phyloP scores from a whole-genome alignment of 2,329 filamentous ascomycete species.

The Trichoderma sp. region DNA sequence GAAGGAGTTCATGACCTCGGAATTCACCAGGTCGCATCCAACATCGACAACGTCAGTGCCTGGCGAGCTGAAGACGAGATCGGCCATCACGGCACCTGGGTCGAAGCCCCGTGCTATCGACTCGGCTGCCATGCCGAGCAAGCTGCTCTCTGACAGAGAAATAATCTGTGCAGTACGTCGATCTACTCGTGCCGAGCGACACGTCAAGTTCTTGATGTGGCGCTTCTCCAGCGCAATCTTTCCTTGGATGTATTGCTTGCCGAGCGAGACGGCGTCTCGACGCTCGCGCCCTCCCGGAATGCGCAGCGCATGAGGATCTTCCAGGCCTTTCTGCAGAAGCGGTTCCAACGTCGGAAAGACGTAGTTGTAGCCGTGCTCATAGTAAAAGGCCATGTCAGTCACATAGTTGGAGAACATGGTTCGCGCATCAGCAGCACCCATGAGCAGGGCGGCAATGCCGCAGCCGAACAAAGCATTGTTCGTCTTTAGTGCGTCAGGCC shows the following conservation, averaged over 20 bases:
- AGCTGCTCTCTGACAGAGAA: conserved; percentile 29
- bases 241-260: conserved; percentile 28
- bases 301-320: conserved; percentile 26
- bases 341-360: conserved; percentile 28
- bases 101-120: conserved; percentile 29
- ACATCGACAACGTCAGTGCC: conserved; percentile 31
- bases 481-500: conserved; percentile 28
- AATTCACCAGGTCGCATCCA: conserved; percentile 30
- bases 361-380: conserved; percentile 31
- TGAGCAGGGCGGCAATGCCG: conserved; percentile 28
- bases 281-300: conserved; percentile 28
- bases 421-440: conserved; percentile 27
- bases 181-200: conserved; percentile 25
- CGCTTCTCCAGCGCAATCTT: conserved; percentile 28
- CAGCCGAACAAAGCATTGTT: conserved; percentile 31
- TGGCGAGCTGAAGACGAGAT: conserved; percentile 30
- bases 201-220: conserved; percentile 20
- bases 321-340: conserved; percentile 26
- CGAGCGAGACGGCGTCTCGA: conserved; percentile 26
- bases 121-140: conserved; percentile 30
- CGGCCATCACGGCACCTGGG: conserved; percentile 28
- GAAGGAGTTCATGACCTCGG: conserved; percentile 31
- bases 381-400: conserved; percentile 32
- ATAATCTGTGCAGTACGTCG: conserved; percentile 28
- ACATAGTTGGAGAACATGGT: conserved; percentile 32